Evolutionary conservation across 768 basidiomycete species (phyloP).

Genomic region (Serendipita sp.): DNA sequence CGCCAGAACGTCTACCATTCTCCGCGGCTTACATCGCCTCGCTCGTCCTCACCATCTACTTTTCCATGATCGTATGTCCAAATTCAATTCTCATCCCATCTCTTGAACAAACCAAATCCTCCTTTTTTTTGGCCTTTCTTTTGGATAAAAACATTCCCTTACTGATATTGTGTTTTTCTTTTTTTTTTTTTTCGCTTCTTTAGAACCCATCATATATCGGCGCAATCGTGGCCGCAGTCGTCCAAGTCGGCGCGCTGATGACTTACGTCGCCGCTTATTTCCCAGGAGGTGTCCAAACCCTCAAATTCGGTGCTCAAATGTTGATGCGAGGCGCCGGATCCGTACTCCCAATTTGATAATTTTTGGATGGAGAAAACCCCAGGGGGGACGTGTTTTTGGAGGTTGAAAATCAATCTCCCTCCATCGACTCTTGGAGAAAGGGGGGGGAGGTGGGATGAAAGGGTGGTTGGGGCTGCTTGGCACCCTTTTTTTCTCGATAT

Average conservation of each 20-base stretch:
- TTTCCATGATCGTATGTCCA: slow-evolving; percentile 64
- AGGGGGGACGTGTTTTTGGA: too few relatives aligned
- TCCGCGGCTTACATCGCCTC: slow-evolving; percentile 68
- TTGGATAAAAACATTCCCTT: neutral
- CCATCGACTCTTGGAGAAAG: too few relatives aligned
- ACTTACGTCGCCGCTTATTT: slow-evolving; percentile 91
- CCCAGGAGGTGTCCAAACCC: slow-evolving; percentile 64
- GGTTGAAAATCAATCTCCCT: too few relatives aligned
- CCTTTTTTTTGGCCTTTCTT: neutral
- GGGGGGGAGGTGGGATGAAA: too few relatives aligned
- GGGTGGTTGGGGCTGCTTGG: too few relatives aligned
- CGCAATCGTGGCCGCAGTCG: slow-evolving; percentile 62
- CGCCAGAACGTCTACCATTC: slow-evolving; percentile 20
- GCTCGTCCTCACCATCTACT: slow-evolving; percentile 76
- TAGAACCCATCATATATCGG: slow-evolving; percentile 76
- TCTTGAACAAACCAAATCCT: neutral
- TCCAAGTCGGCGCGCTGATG: slow-evolving; percentile 76
- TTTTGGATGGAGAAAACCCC: too few relatives aligned
- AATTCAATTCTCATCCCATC: neutral
- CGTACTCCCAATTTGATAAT: slow-evolving; percentile 50
- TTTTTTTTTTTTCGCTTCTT: neutral
- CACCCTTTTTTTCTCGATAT: neutral
- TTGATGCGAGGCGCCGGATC: slow-evolving; percentile 72
- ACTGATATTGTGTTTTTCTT: neutral
- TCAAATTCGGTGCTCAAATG: slow-evolving; percentile 63